Base-by-base conservation (phyloP, 164 flowering plant species). In the Berberis vulgaris region DNA sequence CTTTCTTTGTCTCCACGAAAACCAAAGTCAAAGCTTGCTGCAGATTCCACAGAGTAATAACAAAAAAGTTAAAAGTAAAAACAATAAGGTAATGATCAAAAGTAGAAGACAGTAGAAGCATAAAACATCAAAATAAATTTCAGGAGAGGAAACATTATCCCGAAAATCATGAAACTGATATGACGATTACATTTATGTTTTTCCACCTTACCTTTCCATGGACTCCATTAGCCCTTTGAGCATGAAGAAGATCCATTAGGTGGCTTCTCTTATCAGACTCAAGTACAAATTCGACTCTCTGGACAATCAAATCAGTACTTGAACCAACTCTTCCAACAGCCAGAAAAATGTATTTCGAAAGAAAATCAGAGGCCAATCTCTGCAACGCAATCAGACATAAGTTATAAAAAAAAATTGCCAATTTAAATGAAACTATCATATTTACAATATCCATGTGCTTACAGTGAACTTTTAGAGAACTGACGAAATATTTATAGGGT, bases 311-410 rank as follows among this genome's bases (percentile, higher is more conserved):
- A 63, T 84, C 83, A 54, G 88, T 84, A 67, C 88, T 84, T 57
- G 88, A 84, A 52, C 88, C 88, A 64, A 84, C 88, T 66, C 88
- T 71, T 63, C 88, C 88, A 74, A 84, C 86, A 71, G 88, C 82
- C 68, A 84, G 69, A 65, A 82, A 82, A 43, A 82, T 74, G 61
- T 84, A 84, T 59, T 63, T 71, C 45, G 82, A 59, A 49, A 82
- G 83, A 56, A 84, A 82, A 63, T 82, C 85, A 45, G 83, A 77
- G 11, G 85, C 85, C 49, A 84, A 65, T 68, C 82, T 76, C 85
- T 84, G 83, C 78, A 78, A 43, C n/a, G 52, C 63, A 60, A 70
- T n/a, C 61, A 67, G 26, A 26, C 26, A 26, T 26, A 26, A 26
- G 0, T 26, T 7, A 52, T n/a, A 52, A 7, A 52, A 52, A 52